A percentile compares a stretch with the other conserved stretches of the same genome.
Conservation (phyloP, 1,284 basidiomycete species). For the Papiliotrema nemorosa region DNA sequence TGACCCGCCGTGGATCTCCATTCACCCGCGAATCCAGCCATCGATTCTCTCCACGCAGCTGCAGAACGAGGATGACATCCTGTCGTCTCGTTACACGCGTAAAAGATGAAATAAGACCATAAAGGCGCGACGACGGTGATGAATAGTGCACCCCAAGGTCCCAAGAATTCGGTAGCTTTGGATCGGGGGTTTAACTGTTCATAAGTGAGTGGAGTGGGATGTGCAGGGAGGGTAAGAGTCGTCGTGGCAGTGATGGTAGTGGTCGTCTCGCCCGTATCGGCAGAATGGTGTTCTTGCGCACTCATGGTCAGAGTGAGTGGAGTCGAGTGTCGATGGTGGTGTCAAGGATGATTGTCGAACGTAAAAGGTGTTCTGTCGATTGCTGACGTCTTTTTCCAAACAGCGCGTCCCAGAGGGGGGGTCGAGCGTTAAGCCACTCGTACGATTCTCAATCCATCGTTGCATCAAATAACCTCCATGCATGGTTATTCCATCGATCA, state of each 20-base stretch:
- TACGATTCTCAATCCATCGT: not conserved
- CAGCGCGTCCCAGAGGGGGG: not conserved
- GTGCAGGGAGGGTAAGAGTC: slow-evolving; percentile 40
- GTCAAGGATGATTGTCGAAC: too few species aligned
- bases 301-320: not conserved
- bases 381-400: too few species aligned
- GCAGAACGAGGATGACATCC: slow-evolving; percentile 58
- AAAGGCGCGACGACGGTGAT: slow-evolving; percentile 71
- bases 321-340: not conserved
- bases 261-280: slow-evolving; percentile 15
- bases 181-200: slow-evolving; percentile 51
- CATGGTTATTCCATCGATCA: not conserved
- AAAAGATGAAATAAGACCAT: slow-evolving; percentile 75
- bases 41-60: slow-evolving; percentile 14
- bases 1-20: slow-evolving; percentile 43
- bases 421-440: not conserved
- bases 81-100: slow-evolving; percentile 73
- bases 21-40: slow-evolving; percentile 13
- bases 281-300: not conserved
- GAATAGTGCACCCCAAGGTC: slow-evolving; percentile 72
- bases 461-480: not conserved
- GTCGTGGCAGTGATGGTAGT: slow-evolving; percentile 47
- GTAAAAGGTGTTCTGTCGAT: too few species aligned
- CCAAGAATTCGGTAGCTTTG: slow-evolving; percentile 76
- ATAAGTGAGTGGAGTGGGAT: slow-evolving; percentile 38